phyloP scores from a whole-genome alignment of 306 rosid species.

The Malus sylvestris region DNA sequence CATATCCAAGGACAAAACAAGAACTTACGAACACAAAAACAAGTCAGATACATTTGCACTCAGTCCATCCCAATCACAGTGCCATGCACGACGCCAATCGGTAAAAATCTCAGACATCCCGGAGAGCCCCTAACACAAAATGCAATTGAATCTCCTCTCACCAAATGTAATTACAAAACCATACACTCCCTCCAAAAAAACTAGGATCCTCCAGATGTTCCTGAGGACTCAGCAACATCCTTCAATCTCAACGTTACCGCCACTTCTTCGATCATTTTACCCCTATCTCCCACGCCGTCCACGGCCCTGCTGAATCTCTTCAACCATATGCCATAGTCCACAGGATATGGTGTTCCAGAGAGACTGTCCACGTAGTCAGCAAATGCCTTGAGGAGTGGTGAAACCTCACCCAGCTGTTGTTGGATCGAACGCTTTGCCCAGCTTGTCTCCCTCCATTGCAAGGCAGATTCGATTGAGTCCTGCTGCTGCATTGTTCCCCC shows the following conservation, averaged over 20 bases:
- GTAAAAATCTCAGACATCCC: background rate
- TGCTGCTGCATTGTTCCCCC: conserved; percentile 64
- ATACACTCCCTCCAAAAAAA: background rate
- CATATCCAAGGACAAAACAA: background rate
- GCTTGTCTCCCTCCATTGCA: conserved; percentile 85
- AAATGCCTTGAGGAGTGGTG: conserved; percentile 79
- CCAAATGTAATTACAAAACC: conserved; percentile 11
- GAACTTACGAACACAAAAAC: background rate
- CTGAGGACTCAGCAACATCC: conserved; percentile 77
- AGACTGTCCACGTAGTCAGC: conserved; percentile 94
- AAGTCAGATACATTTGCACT: background rate
- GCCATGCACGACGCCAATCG: background rate
- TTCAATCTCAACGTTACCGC: conserved; percentile 49
- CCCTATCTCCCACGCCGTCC: conserved; percentile 56
- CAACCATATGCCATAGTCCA: conserved; percentile 82
- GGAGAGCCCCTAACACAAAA: background rate
- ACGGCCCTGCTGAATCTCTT: conserved; percentile 66
- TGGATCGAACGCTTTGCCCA: conserved; percentile 72
- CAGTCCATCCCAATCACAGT: background rate
- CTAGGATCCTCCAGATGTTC: conserved; percentile 45
- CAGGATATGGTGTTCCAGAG: conserved; percentile 83
- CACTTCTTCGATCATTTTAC: conserved; percentile 73
- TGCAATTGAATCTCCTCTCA: background rate
- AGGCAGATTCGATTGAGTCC: conserved; percentile 88
- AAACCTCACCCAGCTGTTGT: conserved; percentile 73